Percentiles rank a stretch among this genome's conserved stretches.
phyloP scores from a whole-genome alignment of 192 early-diverging fungal genomes.

The Backusella circina region DNA sequence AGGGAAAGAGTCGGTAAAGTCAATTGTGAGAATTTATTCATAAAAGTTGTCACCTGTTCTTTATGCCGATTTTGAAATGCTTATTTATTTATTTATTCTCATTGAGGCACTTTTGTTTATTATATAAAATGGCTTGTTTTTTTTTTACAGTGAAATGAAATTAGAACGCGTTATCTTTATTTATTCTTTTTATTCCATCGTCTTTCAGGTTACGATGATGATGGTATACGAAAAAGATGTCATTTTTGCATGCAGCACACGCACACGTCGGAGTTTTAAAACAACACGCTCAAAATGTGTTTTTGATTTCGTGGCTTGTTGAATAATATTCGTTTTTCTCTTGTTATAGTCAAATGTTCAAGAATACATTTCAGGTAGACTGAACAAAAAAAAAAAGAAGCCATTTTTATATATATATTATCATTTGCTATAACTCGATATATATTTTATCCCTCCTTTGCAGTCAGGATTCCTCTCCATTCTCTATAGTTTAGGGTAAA shows the following conservation, averaged over 20 bases:
- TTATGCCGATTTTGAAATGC: neutral
- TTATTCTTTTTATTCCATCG: neutral
- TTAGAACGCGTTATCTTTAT: neutral
- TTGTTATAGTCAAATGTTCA: slow-evolving; percentile 57
- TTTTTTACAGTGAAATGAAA: neutral
- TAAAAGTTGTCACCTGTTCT: neutral
- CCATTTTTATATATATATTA: neutral
- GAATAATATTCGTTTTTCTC: neutral
- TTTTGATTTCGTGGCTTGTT: neutral
- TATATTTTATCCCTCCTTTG: neutral
- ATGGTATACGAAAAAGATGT: too few relatives aligned
- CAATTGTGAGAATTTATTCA: neutral
- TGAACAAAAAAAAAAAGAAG: neutral
- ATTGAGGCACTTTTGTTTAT: neutral
- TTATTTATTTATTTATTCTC: neutral
- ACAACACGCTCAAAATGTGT: neutral
- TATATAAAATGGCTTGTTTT: neutral
- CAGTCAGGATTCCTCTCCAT: slow-evolving; percentile 89
- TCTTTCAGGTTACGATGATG: too few relatives aligned
- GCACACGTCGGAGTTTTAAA: neutral
- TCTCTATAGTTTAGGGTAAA: slow-evolving; percentile 83
- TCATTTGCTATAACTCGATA: neutral
- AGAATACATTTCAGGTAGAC: slow-evolving; percentile 75
- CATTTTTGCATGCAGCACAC: too few relatives aligned
- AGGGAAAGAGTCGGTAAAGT: neutral